phyloP scores from a whole-genome alignment of 805 yeast genomes.

The Starmerella tilneyi region DNA sequence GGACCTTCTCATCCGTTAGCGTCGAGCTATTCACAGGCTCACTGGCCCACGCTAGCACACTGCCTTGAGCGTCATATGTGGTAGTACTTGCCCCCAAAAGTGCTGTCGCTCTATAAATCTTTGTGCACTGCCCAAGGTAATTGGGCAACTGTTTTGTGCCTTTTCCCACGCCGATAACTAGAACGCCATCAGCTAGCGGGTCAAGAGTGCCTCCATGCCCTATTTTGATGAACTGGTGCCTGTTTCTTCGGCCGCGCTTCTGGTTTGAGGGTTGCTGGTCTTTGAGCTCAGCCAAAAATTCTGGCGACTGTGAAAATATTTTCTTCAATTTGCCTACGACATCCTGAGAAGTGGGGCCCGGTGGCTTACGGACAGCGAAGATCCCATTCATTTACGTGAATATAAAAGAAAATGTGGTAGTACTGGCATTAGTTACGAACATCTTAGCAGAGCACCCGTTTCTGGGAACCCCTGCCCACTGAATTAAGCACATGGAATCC shows the following conservation, averaged over 20 bases:
- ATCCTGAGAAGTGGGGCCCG: conserved; percentile 71
- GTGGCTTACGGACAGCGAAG: conserved; percentile 83
- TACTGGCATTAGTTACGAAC: no score
- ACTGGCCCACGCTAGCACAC: conserved; percentile 42
- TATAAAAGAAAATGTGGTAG: no score
- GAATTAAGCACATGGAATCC: no score
- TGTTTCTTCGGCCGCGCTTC: conserved; percentile 25
- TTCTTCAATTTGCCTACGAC: conserved; percentile 58
- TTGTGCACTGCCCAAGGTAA: conserved; percentile 63
- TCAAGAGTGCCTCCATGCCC: conserved; percentile 99
- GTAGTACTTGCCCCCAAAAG: conserved; percentile 84
- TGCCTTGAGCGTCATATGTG: conserved; percentile 89
- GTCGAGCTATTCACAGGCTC: conserved; percentile 46
- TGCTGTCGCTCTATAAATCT: conserved; percentile 75
- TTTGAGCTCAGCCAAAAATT: conserved; percentile 36
- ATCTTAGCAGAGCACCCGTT: no score
- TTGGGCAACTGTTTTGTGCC: conserved; percentile 77
- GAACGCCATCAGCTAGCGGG: conserved; percentile 89
- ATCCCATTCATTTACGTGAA: conserved; percentile 64
- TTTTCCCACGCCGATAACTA: conserved; percentile 77
- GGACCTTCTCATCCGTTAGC: conserved; percentile 40
- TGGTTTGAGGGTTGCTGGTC: background rate
- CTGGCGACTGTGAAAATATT: conserved; percentile 48
- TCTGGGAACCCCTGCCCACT: no score
- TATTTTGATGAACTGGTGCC: conserved; percentile 49